Conservation (phyloP, 805 yeast genomes). For the Grigorovia yakushimaensis region DNA sequence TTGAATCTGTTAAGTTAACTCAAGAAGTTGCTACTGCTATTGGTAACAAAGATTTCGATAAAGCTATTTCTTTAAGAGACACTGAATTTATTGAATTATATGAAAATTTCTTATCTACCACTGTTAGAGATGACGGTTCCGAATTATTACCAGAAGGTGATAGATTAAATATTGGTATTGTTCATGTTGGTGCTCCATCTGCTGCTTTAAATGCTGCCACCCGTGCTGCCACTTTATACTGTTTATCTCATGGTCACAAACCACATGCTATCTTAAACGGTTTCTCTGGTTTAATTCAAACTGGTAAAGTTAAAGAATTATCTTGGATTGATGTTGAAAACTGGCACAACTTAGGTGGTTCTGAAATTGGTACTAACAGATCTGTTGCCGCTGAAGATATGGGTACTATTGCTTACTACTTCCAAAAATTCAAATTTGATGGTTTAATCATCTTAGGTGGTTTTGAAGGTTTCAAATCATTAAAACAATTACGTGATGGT, state of each 20-base stretch:
- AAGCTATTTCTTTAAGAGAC: constrained; percentile 81
- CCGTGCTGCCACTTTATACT: constrained; percentile 80
- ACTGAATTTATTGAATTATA: constrained; percentile 78
- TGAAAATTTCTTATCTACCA: constrained; percentile 60
- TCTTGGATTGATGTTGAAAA: constrained; percentile 80
- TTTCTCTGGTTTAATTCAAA: constrained; percentile 82
- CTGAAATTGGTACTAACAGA: constrained; percentile 95
- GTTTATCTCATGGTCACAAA: constrained; percentile 81
- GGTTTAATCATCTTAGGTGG: constrained; percentile 93
- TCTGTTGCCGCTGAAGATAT: constrained; percentile 72
- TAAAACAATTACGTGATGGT: constrained; percentile 71
- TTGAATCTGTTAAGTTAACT: constrained; percentile 84
- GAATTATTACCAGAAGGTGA: constrained; percentile 50
- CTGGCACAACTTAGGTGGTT: constrained; percentile 88
- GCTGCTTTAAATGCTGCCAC: constrained; percentile 93
- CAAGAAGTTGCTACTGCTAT: constrained; percentile 88
- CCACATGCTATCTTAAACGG: constrained; percentile 92
- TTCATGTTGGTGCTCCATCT: constrained; percentile 95
- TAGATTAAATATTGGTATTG: constrained; percentile 67
- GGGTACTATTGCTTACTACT: constrained; percentile 86
- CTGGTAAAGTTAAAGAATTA: constrained; percentile 68
- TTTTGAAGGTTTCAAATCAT: constrained; percentile 86
- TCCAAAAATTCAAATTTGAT: constrained; percentile 80
- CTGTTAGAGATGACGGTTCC: constrained; percentile 55
- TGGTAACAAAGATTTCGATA: constrained; percentile 63